These are phyloP conservation scores for Stagonosporopsis vannaccii DNA, from an alignment of 2,329 filamentous ascomycete species.

Conservation along the genomic window DNA sequence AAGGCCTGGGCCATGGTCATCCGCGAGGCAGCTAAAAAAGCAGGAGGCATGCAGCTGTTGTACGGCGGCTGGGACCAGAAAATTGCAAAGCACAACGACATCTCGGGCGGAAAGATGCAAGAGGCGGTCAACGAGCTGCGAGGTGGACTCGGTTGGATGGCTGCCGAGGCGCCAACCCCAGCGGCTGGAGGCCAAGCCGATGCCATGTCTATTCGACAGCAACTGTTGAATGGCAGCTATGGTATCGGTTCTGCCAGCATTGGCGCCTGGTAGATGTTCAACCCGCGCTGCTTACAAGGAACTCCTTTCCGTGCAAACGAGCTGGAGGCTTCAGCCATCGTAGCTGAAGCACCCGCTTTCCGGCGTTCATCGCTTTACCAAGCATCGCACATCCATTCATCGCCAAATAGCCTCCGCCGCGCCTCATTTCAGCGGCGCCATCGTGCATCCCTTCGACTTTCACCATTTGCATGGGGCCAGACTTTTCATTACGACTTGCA, in stretches of 20 bases:
- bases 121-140: slow-evolving; percentile 80
- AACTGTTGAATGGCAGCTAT: slow-evolving; percentile 64
- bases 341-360: background rate
- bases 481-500: slow-evolving; percentile 46
- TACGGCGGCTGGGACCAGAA: slow-evolving; percentile 93
- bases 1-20: slow-evolving; percentile 93
- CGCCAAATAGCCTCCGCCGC: background rate
- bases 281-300: background rate
- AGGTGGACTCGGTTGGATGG: slow-evolving; percentile 80
- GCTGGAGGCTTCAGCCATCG: background rate
- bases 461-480: slow-evolving; percentile 29
- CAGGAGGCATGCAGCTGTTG: slow-evolving; percentile 84
- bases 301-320: background rate
- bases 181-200: slow-evolving; percentile 34
- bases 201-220: slow-evolving; percentile 50
- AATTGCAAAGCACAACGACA: slow-evolving; percentile 84
- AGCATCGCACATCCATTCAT: background rate
- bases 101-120: slow-evolving; percentile 81
- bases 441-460: background rate
- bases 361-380: no score
- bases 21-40: slow-evolving; percentile 87
- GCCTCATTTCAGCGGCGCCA: background rate
- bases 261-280: slow-evolving; percentile 59
- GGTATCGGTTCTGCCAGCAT: slow-evolving; percentile 63
- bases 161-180: slow-evolving; percentile 47